Conservation (phyloP, 2,329 filamentous ascomycete species). For the Diaporthe helianthi region DNA sequence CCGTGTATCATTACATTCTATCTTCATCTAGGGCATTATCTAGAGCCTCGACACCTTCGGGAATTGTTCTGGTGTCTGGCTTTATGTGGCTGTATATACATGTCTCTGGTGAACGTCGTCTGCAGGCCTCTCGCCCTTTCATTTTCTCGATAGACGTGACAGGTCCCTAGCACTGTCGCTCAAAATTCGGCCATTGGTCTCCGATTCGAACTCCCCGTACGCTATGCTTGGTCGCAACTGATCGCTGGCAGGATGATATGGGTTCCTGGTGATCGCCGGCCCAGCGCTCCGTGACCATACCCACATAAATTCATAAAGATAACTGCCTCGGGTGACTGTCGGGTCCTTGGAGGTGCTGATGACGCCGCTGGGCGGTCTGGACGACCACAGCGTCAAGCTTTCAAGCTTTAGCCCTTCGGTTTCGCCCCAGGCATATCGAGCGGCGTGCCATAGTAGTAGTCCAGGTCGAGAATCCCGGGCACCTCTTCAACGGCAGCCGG, state of each 20-base stretch:
- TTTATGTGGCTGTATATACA: neutral
- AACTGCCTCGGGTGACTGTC: no score
- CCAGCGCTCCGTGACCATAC: no score
- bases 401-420: neutral
- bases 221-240: neutral
- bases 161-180: no score
- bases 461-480: neutral
- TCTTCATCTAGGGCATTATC: neutral
- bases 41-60: neutral
- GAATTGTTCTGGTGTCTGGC: no score
- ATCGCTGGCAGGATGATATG: no score
- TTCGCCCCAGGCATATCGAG: neutral
- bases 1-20: conserved; percentile 5
- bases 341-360: no score
- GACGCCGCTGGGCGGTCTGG: neutral
- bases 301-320: no score
- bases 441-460: neutral
- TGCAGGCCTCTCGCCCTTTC: neutral
- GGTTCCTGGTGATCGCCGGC: no score
- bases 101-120: neutral
- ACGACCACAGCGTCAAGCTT: neutral
- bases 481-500: no score
- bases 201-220: neutral
- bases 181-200: no score
- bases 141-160: neutral